These are phyloP conservation scores for Brachypodium distachyon DNA, from an alignment of 202 grass and related monocot genomes.

Conservation along the genomic window DNA sequence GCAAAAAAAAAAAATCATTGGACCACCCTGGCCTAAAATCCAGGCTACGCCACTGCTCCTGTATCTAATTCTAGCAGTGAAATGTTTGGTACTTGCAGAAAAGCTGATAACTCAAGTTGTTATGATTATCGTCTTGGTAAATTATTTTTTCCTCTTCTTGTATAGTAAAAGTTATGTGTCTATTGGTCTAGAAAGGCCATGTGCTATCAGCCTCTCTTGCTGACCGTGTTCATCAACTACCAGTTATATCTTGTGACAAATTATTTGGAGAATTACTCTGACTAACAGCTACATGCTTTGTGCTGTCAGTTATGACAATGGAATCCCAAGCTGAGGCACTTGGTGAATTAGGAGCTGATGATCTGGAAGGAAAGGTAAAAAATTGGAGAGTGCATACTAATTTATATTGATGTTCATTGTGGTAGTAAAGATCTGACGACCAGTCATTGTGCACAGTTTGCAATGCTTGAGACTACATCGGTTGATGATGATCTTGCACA, in stretches of 20 bases:
- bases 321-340: constrained; percentile 97
- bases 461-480: constrained; percentile 70
- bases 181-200: neutral
- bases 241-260: neutral
- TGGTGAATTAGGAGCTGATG: constrained; percentile 79
- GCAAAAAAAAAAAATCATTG: too few relatives aligned
- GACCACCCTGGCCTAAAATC: too few relatives aligned
- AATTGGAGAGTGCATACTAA: neutral
- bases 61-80: neutral
- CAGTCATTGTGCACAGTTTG: constrained; percentile 48
- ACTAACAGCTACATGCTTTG: constrained; percentile 16
- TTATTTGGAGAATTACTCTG: neutral
- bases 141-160: constrained; percentile 4
- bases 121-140: neutral
- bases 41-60: too few relatives aligned
- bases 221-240: neutral
- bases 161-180: neutral
- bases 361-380: constrained; percentile 97
- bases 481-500: constrained; percentile 86
- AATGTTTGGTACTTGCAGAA: neutral
- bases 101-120: neutral
- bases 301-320: constrained; percentile 80
- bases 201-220: neutral
- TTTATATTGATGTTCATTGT: neutral
- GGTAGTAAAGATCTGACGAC: constrained; percentile 3